phyloP scores from a whole-genome alignment of 495 filamentous ascomycete genomes.

The Hyaloscypha finlandica region DNA sequence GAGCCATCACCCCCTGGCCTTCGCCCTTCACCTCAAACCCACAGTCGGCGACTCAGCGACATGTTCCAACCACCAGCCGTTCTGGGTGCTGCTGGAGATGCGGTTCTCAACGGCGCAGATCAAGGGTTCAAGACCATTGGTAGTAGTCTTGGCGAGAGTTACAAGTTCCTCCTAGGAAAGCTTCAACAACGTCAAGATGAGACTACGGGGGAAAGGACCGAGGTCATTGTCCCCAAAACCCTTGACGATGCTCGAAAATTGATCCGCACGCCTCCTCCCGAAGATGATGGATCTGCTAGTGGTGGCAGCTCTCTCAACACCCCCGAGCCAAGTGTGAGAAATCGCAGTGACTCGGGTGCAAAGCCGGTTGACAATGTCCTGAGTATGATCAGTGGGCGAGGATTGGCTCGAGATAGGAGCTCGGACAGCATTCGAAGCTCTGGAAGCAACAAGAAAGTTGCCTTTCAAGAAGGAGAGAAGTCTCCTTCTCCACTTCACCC shows the following conservation, averaged over 20 bases:
- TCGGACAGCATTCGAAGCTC: conserved; percentile 72
- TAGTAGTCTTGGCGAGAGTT: conserved; percentile 82
- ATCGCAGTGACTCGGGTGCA: conserved; percentile 27
- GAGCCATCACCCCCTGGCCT: conserved; percentile 40
- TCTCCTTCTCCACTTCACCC: conserved; percentile 26
- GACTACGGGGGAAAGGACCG: conserved; percentile 39
- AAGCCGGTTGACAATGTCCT: conserved; percentile 58
- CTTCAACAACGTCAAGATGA: conserved; percentile 67
- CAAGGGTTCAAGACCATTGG: conserved; percentile 89
- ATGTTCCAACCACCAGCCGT: conserved; percentile 81
- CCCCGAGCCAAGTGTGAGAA: conserved; percentile 38
- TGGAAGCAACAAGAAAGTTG: conserved; percentile 54
- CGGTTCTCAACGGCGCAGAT: conserved; percentile 83
- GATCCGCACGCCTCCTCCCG: conserved; percentile 66
- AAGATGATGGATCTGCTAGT: conserved; percentile 54
- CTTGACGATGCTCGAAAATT: conserved; percentile 89
- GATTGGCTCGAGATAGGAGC: conserved; percentile 67
- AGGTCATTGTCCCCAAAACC: conserved; percentile 74
- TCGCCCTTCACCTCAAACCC: conserved; percentile 44
- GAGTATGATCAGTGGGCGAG: conserved; percentile 62
- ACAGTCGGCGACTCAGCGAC: conserved; percentile 70
- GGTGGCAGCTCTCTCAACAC: conserved; percentile 48
- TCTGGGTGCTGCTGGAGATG: conserved; percentile 79
- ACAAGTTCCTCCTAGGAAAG: conserved; percentile 90
- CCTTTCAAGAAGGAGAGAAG: conserved; percentile 45